Conservation (phyloP, 1,284 basidiomycete species). For the Irpex sp. region DNA sequence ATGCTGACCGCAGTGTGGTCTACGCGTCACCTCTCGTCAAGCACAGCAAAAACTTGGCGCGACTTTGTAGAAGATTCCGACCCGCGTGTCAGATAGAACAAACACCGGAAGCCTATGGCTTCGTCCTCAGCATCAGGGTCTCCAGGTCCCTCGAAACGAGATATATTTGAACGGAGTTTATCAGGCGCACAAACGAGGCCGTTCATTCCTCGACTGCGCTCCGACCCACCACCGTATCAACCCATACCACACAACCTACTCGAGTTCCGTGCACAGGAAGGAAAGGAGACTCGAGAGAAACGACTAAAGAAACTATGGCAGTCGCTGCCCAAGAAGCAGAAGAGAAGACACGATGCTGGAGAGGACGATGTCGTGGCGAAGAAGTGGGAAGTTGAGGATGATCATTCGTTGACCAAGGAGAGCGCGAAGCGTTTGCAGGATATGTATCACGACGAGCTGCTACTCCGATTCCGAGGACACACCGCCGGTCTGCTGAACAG, state of each 20-base stretch:
- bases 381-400: constrained; percentile 22
- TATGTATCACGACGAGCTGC: constrained; percentile 78
- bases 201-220: constrained; percentile 54
- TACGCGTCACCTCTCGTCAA: not conserved
- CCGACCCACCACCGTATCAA: constrained; percentile 41
- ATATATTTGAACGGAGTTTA: constrained; percentile 48
- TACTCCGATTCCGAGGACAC: constrained; percentile 56
- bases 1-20: not conserved
- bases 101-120: constrained; percentile 5
- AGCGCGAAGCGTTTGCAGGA: constrained; percentile 64
- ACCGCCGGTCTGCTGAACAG: constrained; percentile 40
- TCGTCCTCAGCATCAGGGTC: constrained; percentile 5
- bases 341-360: constrained; percentile 20
- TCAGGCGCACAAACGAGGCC: constrained; percentile 52
- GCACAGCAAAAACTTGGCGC: not conserved
- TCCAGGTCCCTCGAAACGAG: constrained; percentile 30
- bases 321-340: constrained; percentile 39
- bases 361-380: constrained; percentile 28
- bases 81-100: not conserved
- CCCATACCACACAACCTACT: constrained; percentile 46
- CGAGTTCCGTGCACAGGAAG: constrained; percentile 65
- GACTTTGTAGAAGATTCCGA: not conserved
- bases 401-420: constrained; percentile 55
- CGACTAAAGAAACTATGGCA: constrained; percentile 61
- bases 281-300: constrained; percentile 53